A percentile compares a stretch with the other conserved stretches of the same genome.
phyloP scores from a whole-genome alignment of 1,284 basidiomycete species.

The Boletus sp. region DNA sequence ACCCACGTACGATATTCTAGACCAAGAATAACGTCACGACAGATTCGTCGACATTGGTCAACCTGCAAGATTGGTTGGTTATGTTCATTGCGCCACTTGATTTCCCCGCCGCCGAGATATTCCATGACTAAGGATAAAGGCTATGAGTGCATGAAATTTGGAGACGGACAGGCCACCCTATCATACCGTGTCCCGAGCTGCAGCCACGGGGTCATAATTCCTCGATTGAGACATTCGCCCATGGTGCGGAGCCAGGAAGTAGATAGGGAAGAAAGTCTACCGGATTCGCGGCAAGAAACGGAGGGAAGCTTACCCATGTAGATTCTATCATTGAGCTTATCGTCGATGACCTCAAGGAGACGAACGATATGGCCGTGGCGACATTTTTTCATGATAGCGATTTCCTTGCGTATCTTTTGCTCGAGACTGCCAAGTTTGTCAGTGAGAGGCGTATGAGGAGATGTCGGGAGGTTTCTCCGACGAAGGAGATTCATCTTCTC shows the following conservation, averaged over 20 bases:
- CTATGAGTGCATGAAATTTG: conserved; percentile 18
- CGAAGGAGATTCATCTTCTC: conserved; percentile 62
- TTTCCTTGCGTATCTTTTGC: conserved; percentile 82
- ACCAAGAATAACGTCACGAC: conserved; percentile 90
- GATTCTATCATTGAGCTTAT: conserved; percentile 83
- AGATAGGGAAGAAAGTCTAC: conserved; percentile 21
- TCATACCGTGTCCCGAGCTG: conserved; percentile 32
- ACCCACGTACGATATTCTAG: conserved; percentile 81
- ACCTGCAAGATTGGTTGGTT: conserved; percentile 77
- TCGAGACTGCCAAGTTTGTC: conserved; percentile 70
- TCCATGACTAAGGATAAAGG: conserved; percentile 72
- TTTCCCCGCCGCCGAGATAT: conserved; percentile 91
- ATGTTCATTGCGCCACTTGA: conserved; percentile 75
- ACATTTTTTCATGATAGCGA: conserved; percentile 98
- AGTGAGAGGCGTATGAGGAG: conserved; percentile 50
- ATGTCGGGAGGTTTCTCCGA: conserved; percentile 48
- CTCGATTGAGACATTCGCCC: conserved; percentile 22
- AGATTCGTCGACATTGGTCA: conserved; percentile 79
- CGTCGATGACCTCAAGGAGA: conserved; percentile 94
- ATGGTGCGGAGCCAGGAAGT: conserved; percentile 19
- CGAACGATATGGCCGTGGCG: conserved; percentile 89
- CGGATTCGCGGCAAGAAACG: conserved; percentile 12
- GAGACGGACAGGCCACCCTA: conserved; percentile 19
- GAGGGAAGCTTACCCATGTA: conserved; percentile 77
- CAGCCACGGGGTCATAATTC: conserved; percentile 33